Evolutionary conservation across 169 alveolate genomes (phyloP), one percentile per base, ranked within the genome.

Genomic region (Cyclospora cayetanensis): DNA sequence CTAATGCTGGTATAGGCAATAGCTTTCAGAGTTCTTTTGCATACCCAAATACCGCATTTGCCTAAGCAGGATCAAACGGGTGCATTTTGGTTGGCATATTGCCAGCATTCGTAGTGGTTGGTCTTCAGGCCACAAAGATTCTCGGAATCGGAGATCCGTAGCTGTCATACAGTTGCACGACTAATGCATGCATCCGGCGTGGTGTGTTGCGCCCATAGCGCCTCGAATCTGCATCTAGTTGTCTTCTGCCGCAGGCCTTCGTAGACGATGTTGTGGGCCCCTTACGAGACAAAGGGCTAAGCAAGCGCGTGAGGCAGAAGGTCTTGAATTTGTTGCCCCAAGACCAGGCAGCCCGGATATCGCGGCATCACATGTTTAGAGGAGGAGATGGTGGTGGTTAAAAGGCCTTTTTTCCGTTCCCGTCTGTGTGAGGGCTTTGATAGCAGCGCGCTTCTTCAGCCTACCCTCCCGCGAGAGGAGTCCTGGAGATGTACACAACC

Each of bases 1-100:
- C 90, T 94, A 70, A 94, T 94, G 96, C 90, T 91, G 91, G 95
- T 70, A 70, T 27, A 72, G 43, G 50, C 5, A n/a, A 39, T 34
- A n/a, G 50, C 46, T 18, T 31, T 66, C 25, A 9, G n/a, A n/a
- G 50, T 66, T 25, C 60, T 15, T 11, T 46, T 46, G n/a, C n/a
- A n/a, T n/a, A n/a, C n/a, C n/a, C n/a, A n/a, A n/a, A n/a, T n/a
- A n/a, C n/a, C n/a, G n/a, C n/a, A n/a, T n/a, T n/a, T n/a, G n/a
- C n/a, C n/a, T n/a, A n/a, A n/a, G n/a, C n/a, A n/a, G n/a, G n/a
- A n/a, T n/a, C n/a, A n/a, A n/a, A n/a, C n/a, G n/a, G n/a, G n/a
- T n/a, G n/a, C n/a, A n/a, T n/a, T n/a, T n/a, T n/a, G n/a, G n/a
- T n/a, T n/a, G n/a, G n/a, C n/a, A n/a, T n/a, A n/a, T n/a, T n/a